Evolutionary conservation across 805 yeast species (phyloP), one percentile per base, ranked within the genome.

Genomic region (Wickerhamiella spandovensis): DNA sequence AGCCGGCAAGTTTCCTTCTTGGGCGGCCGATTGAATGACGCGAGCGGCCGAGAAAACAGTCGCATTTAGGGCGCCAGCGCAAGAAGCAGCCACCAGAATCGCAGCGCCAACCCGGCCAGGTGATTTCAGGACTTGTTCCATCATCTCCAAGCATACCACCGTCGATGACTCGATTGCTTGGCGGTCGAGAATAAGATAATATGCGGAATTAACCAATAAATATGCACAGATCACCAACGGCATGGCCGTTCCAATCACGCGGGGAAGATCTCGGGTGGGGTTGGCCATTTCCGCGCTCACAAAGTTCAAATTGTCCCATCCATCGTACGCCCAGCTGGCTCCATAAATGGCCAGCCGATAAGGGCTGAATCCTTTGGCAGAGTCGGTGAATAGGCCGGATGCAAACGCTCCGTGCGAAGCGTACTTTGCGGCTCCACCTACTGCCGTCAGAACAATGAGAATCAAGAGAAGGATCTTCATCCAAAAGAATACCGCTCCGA

Each of bases 181-280:
- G 53, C 75, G 73, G 51, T 89, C 84, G 41, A 88, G 85, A 46
- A 86, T 90, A 3, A 87, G 88, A 62, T 79, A 69, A 55, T 69
- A 69, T 5, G 70, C 63, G 15, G 62, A 22, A 50, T 69, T 70
- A 15, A 69, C 67, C 18, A 62, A 50, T 20, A 67, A 28, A 53
- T 70, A 69, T 23, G 64, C 61, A 7, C 57, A 17, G 21, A 67
- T 65, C 9, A 69, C 73, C 1, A 60, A 50, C 1, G 71, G 69
- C 72, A 70, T 68, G 18, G 72, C 66, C 12, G 61, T 55, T 45
- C 62, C 65, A n/a, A 69, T 64, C 17, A 68, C 69, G 8, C 63
- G 56, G 0, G 73, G 72, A 22, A 69, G 52, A 44, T 67, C 71
- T 17, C 66, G 49, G 17, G 53, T 43, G 2, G 71, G 61, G 47